Evolutionary conservation across 805 yeast species (phyloP), one percentile per base, ranked within the genome.

Genomic region (Scheffersomyces lignosus): DNA sequence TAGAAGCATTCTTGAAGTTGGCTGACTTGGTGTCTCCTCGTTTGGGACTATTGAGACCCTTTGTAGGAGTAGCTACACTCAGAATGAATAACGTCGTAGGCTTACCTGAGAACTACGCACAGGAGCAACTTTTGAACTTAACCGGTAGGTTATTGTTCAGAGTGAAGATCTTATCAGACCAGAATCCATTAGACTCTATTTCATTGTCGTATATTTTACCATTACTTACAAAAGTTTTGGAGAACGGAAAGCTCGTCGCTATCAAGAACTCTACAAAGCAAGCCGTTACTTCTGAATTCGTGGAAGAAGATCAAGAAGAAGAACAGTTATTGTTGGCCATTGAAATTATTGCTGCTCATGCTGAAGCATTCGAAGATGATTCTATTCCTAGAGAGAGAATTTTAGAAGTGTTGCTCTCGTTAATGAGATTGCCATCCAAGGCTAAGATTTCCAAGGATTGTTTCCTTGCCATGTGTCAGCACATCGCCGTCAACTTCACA

Each of bases 401-500:
- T 25, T 62, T 91, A 40, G 62, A 62, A 7, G 80, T 81, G 4
- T 62, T 93, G 31, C 61, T 90, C 9, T 71, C 80, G 1, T 67
- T 90, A 43, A 71, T 93, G 75, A 70, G 77, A 16, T 65, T 86
- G 34, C 87, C 96, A 9, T 68, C 89, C 0, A 87, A 84, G 51
- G 84, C 91, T 10, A 88, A 89, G 48, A 62, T 80, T 34, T 83
- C 93, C 9, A 87, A 87, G 54, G 97, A 89, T 41, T 85, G 95
- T 53, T 76, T 93, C 57, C 66, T 81, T 34, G 74, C 93, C 0
- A 57, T 93, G 30, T 79, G 90, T 42, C 95, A 86, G 55, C 80
- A 82, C 45, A 78, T 89, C 16, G 77, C 96, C 0, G 70, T 81
- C 15, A 76, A 80, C 36, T 73, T 81, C 33, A 65, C 78, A 0